phyloP scores from a whole-genome alignment of 805 yeast genomes.

The Limtongozyma cylindracea region DNA sequence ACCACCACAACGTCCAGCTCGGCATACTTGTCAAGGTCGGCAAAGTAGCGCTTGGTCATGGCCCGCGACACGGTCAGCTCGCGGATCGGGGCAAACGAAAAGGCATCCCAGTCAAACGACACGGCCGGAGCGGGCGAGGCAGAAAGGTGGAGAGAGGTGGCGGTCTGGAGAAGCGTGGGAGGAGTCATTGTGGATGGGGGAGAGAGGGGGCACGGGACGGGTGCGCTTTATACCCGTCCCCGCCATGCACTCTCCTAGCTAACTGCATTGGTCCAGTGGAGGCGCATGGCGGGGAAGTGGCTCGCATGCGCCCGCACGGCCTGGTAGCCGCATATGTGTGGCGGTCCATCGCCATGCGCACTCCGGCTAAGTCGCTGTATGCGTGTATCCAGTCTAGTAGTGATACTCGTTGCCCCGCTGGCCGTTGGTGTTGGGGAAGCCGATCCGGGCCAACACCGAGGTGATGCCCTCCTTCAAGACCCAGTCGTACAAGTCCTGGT shows the following conservation, averaged over 20 bases:
- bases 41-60: slow-evolving; percentile 52
- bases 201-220: slow-evolving; percentile 1
- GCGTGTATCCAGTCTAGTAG: no score
- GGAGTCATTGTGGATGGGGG: slow-evolving; percentile 6
- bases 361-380: no score
- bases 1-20: slow-evolving; percentile 53
- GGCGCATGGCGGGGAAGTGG: slow-evolving; percentile 1
- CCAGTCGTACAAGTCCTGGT: slow-evolving; percentile 22
- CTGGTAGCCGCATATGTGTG: slow-evolving; percentile 1
- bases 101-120: slow-evolving; percentile 34
- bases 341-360: slow-evolving; percentile 2
- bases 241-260: neutral
- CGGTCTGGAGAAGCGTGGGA: slow-evolving; percentile 9
- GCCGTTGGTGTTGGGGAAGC: neutral
- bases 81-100: slow-evolving; percentile 46
- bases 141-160: slow-evolving; percentile 1
- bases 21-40: slow-evolving; percentile 47
- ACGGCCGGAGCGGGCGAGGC: slow-evolving; percentile 4
- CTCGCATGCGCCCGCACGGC: slow-evolving; percentile 1
- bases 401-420: no score
- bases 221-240: neutral
- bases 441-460: neutral
- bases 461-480: slow-evolving; percentile 9
- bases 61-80: slow-evolving; percentile 65
- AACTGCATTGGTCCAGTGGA: neutral